Conservation (phyloP, 495 filamentous ascomycete genomes). For the Alectoria sarmentosa region DNA sequence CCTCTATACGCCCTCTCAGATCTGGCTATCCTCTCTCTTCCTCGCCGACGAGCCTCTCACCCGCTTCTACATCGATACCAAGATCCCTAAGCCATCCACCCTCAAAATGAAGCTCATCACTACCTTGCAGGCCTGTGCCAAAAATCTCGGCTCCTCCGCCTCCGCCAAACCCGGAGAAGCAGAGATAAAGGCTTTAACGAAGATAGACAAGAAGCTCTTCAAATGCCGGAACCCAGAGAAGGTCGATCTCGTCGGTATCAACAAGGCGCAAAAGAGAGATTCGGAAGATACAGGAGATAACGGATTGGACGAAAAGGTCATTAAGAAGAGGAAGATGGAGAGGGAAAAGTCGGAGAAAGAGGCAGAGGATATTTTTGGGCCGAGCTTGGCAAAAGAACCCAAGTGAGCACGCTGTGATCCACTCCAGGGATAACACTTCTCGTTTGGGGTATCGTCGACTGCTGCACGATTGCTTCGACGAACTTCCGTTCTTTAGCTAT, state of each 20-base stretch:
- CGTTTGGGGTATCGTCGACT: neutral
- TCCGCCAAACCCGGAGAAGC: slow-evolving; percentile 36
- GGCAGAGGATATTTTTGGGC: slow-evolving; percentile 42
- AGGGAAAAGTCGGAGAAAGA: slow-evolving; percentile 41
- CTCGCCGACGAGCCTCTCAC: slow-evolving; percentile 67
- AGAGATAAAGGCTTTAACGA: slow-evolving; percentile 46
- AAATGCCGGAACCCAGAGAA: slow-evolving; percentile 71
- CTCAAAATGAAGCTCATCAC: slow-evolving; percentile 37
- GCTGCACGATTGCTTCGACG: neutral
- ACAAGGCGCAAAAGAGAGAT: slow-evolving; percentile 40
- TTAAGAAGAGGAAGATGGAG: slow-evolving; percentile 55
- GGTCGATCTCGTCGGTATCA: slow-evolving; percentile 33
- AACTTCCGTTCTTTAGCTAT: neutral
- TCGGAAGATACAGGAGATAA: slow-evolving; percentile 14
- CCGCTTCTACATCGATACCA: slow-evolving; percentile 64
- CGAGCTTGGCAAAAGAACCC: slow-evolving; percentile 8
- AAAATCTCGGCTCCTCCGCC: slow-evolving; percentile 34
- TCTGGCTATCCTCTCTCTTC: slow-evolving; percentile 74
- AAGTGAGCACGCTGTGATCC: neutral
- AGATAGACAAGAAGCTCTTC: slow-evolving; percentile 64
- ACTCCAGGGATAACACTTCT: neutral
- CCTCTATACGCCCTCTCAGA: slow-evolving; percentile 90
- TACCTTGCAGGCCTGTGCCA: slow-evolving; percentile 40
- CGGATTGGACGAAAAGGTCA: slow-evolving; percentile 29
- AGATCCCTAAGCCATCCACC: slow-evolving; percentile 42